A percentile compares a stretch with the other conserved stretches of the same genome.
Conservation (phyloP, 768 basidiomycete species). For the Rhodotorula toruloides region DNA sequence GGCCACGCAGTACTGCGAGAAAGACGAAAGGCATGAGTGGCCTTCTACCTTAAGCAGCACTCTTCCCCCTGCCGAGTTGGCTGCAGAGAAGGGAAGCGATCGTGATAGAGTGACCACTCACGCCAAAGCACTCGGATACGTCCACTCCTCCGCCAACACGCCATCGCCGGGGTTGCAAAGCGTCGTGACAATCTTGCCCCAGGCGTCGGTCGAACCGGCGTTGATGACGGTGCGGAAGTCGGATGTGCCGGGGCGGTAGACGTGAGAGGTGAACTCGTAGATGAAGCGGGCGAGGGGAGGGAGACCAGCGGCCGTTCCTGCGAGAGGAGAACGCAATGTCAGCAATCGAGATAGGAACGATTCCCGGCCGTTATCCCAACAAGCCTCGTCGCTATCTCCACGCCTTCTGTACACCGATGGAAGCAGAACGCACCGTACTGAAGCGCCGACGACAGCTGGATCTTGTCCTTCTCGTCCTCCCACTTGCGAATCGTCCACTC, state of each 20-base stretch:
- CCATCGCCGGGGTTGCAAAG: constrained; percentile 62
- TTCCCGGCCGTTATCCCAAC: too few relatives aligned
- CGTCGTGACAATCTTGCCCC: constrained; percentile 58
- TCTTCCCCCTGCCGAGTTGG: too few relatives aligned
- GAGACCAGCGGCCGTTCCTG: constrained; percentile 54
- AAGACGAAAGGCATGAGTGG: constrained; percentile 21
- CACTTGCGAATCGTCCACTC: constrained; percentile 61
- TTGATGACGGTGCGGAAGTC: constrained; percentile 58
- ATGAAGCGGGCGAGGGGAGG: constrained; percentile 58
- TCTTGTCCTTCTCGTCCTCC: constrained; percentile 47
- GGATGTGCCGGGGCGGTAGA: constrained; percentile 56
- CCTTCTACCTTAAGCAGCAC: too few relatives aligned
- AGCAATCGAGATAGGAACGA: not conserved
- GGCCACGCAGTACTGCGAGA: constrained; percentile 43
- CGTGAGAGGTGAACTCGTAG: constrained; percentile 55
- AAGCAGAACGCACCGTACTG: constrained; percentile 57
- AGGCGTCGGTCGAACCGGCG: constrained; percentile 50
- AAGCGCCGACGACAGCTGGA: constrained; percentile 62
- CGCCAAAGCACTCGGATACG: constrained; percentile 61
- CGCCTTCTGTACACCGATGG: not conserved
- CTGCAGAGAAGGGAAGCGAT: not conserved
- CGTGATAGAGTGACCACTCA: constrained; percentile 13
- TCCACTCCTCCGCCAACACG: constrained; percentile 60
- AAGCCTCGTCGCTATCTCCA: too few relatives aligned
- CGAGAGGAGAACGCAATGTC: not conserved